Percentiles rank a stretch among this genome's conserved stretches.
Conservation (phyloP, 2,329 filamentous ascomycete genomes). For the Trichoderma koningiopsis region DNA sequence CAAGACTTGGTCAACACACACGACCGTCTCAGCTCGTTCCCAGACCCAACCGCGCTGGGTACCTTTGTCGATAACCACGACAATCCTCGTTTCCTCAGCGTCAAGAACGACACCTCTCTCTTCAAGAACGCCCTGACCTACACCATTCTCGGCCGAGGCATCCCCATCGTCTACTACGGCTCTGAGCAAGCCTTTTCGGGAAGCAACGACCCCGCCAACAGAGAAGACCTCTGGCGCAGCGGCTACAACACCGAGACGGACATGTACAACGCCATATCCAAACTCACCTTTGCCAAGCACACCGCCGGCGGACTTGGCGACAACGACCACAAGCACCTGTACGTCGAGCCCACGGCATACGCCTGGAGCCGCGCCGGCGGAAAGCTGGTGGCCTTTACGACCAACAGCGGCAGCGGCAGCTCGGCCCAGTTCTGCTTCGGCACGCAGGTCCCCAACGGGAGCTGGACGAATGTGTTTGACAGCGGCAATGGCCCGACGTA, state of each 20-base stretch:
- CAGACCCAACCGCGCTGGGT: conserved; percentile 50
- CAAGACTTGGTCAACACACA: conserved; percentile 45
- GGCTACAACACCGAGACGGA: conserved; percentile 49
- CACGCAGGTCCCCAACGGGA: conserved; percentile 40
- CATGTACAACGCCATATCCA: conserved; percentile 49
- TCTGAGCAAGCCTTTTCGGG: conserved; percentile 62
- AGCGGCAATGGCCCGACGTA: conserved; percentile 38
- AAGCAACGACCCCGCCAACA: conserved; percentile 52
- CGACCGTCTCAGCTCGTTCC: conserved; percentile 41
- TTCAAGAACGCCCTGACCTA: conserved; percentile 64
- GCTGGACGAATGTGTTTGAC: conserved; percentile 45
- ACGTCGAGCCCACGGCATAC: conserved; percentile 46
- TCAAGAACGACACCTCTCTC: conserved; percentile 55
- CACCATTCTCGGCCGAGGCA: conserved; percentile 61
- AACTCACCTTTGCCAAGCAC: conserved; percentile 50
- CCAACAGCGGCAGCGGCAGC: conserved; percentile 45
- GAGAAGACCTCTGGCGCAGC: conserved; percentile 62
- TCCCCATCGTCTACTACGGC: conserved; percentile 67
- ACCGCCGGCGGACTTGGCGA: conserved; percentile 46
- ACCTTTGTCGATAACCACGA: conserved; percentile 64
- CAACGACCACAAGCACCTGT: conserved; percentile 49
- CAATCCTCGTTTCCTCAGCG: conserved; percentile 54
- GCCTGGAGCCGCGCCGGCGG: conserved; percentile 49
- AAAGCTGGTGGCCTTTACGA: conserved; percentile 49
- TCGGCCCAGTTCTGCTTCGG: conserved; percentile 47